Conservation (phyloP, 306 rosid genomes). For the Abrus pulchellus region DNA sequence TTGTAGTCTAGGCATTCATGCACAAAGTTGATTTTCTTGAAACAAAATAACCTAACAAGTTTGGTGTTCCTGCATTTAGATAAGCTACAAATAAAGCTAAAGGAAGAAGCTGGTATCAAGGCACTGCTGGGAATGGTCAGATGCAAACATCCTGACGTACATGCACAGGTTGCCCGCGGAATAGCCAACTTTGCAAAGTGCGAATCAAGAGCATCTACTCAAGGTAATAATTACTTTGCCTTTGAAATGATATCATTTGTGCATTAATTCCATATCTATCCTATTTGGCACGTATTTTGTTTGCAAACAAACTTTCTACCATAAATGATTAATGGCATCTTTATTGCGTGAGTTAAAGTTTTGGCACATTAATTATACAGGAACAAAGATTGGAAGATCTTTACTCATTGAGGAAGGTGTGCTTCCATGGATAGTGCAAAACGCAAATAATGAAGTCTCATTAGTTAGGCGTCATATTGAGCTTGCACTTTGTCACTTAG, state of each 20-base stretch:
- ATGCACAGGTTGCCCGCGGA: constrained; percentile 93
- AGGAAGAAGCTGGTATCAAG: constrained; percentile 79
- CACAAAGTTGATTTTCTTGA: background rate
- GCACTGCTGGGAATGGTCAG: constrained; percentile 89
- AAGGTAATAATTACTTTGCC: constrained; percentile 58
- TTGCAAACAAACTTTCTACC: background rate
- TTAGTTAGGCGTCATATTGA: constrained; percentile 85
- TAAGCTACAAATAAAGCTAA: constrained; percentile 74
- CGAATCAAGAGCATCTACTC: constrained; percentile 82
- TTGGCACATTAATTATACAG: constrained; percentile 49
- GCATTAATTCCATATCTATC: constrained; percentile 20
- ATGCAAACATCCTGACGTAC: constrained; percentile 86
- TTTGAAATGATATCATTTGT: background rate
- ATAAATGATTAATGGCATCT: background rate
- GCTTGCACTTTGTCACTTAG: constrained; percentile 90
- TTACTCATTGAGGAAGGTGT: constrained; percentile 84
- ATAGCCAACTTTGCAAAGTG: constrained; percentile 89
- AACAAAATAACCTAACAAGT: constrained; percentile 32
- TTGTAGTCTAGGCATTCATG: constrained; percentile 7
- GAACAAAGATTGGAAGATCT: constrained; percentile 75
- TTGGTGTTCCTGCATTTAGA: constrained; percentile 54
- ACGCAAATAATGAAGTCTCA: constrained; percentile 78
- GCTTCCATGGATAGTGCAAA: constrained; percentile 89
- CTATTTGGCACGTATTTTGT: background rate
- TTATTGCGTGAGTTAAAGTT: background rate